Evolutionary conservation across 108 stramenopile genomes (phyloP).

Genomic region (Cyclostephanos invisitatus): DNA sequence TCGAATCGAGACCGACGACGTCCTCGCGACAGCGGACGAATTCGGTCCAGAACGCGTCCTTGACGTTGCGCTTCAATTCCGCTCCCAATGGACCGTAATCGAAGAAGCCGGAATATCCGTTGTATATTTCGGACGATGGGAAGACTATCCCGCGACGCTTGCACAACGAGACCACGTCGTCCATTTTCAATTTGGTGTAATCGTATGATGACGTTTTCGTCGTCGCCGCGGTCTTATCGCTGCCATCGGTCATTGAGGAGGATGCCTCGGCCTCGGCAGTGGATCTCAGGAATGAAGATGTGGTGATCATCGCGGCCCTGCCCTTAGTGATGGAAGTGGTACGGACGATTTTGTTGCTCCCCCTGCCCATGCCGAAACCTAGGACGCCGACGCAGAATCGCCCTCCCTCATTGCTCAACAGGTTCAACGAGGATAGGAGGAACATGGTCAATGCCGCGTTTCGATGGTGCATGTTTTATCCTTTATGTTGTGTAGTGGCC

Average conservation of each 20-base stretch:
- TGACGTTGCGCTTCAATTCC: constrained; percentile 88
- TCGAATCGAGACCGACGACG: constrained; percentile 91
- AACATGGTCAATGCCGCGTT: too few relatives aligned
- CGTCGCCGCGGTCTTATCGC: background rate
- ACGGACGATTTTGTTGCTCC: too few relatives aligned
- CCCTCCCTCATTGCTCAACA: too few relatives aligned
- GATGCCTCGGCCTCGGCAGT: too few relatives aligned
- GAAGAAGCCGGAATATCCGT: constrained; percentile 96
- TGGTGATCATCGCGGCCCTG: too few relatives aligned
- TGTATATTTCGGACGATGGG: constrained; percentile 96
- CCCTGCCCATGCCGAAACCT: too few relatives aligned
- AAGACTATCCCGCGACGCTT: constrained; percentile 96
- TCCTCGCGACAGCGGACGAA: constrained; percentile 92
- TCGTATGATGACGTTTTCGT: background rate
- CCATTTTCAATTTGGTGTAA: constrained; percentile 68
- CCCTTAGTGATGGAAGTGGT: too few relatives aligned
- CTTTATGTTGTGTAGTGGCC: too few relatives aligned
- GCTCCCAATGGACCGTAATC: constrained; percentile 97
- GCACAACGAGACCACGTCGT: constrained; percentile 90
- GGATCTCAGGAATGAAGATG: too few relatives aligned
- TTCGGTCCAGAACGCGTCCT: constrained; percentile 91
- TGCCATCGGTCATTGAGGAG: background rate
- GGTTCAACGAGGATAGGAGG: too few relatives aligned
- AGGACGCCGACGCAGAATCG: too few relatives aligned
- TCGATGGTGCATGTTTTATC: too few relatives aligned